Evolutionary conservation across 2,329 filamentous ascomycete genomes (phyloP), one percentile per base, ranked within the genome.

Genomic region (Penicillium sp.): DNA sequence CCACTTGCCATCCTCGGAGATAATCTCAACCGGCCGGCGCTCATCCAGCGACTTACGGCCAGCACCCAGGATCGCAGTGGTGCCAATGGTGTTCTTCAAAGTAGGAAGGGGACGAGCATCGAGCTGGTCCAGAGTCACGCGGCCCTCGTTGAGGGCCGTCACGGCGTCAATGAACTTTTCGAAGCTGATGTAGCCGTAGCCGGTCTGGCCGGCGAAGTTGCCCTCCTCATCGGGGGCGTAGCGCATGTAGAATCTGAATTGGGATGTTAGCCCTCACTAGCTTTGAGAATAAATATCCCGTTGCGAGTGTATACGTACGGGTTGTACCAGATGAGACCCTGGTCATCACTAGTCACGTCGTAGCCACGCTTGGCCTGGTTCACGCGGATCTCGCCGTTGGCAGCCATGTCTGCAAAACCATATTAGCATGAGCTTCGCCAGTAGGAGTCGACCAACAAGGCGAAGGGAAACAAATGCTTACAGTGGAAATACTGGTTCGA

Each of bases 401-500:
- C 85, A 3, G 87, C 93, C 80, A 97, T 89, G 80, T 95, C 78
- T 81, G 40, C 28, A 38, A 22, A n/a, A 13, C 14, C 3, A 28
- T 5, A 11, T 58, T 38, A 58, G 57, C 26, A 30, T 1, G n/a
- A 28, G 16, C 4, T 6, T 14, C 11, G 5, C 13, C 1, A 3
- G n/a, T 37, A 22, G n/a, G 26, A 8, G 6, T 0, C 6, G 8
- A 26, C 4, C 25, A 28, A 28, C 25, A 45, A 14, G 30, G 10
- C 16, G 10, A 22, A 30, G 7, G 30, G 10, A 33, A 11, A 68
- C 1, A 22, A 22, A 22, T 22, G 1, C 76, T 33, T 72, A 80
- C 78, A 97, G 79, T 97, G 93, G 82, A 97, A 97, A 80, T 97
- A 95, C 80, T 97, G 93, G 77, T 96, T 96, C 1, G 90, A 94